Base-by-base conservation (phyloP, 2,329 filamentous ascomycete species). In the Emergomyces pasteurianus region DNA sequence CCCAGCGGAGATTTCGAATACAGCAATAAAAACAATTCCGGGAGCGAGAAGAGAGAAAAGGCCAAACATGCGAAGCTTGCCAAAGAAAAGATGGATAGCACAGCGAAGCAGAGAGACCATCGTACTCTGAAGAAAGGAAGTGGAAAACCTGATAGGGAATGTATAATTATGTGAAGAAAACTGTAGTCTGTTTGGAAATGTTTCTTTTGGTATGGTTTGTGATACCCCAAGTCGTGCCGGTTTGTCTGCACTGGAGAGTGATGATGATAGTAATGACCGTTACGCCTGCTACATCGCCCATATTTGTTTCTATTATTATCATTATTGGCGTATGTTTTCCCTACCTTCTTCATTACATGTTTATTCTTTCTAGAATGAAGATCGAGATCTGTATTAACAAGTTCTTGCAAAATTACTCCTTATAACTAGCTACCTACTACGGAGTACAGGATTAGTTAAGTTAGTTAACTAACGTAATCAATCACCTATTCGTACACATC, bases 111-210 rank as follows among this genome's bases (percentile, higher is more conserved):
- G 2, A 23, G 36, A 36, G 31, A 49, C 23, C 57, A 46, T 57
- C 57, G 28, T 42, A 18, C 43, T 28, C 14, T 49, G 28, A 59
- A 38, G 43, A 59, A 38, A 38, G 23, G 46, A 28, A 16, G 31
- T 28, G n/a, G 70, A 46, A 70, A 71, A 47, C 70, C 73, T 9
- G 77, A 79, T 49, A 70, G 77, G 56, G 77, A 79, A 63, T 79
- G 77, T 66, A 60, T 67, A 60, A 67, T 77, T 47, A 78, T 77
- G 75, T 77, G 67, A 70, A 43, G 7, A 6, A 21, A 14, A n/a
- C 23, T 12, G n/a, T 16, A 34, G 18, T 23, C 9, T 54, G n/a
- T 54, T 60, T 54, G 28, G 38, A 26, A 31, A 50, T 52, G 34
- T 47, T 36, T 34, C 47, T 38, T 52, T 47, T 50, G 31, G 31